Evolutionary conservation across 306 rosid genomes (phyloP).

Genomic region (Vachellia collinsii): DNA sequence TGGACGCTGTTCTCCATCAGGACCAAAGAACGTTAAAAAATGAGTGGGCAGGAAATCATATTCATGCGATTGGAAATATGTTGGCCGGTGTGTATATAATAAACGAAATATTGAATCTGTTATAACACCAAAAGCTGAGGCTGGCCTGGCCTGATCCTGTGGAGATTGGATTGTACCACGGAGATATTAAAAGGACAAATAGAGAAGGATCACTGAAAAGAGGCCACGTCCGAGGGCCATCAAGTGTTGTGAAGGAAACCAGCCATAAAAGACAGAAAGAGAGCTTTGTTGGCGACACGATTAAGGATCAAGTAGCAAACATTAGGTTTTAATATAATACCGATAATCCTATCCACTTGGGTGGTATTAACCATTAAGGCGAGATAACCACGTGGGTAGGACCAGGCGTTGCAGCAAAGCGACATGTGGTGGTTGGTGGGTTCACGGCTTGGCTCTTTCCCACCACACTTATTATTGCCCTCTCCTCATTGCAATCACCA

Average conservation of each 20-base stretch:
- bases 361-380: background rate
- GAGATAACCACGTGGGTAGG: background rate
- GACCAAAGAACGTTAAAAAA: background rate
- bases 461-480: background rate
- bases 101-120: background rate
- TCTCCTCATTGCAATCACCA: background rate
- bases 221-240: background rate
- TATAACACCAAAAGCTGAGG: background rate
- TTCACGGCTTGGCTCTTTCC: background rate
- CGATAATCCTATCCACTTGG: background rate
- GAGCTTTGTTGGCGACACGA: background rate
- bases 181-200: background rate
- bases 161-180: background rate
- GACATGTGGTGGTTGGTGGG: slow-evolving; percentile 3
- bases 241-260: background rate
- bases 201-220: background rate
- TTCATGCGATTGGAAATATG: background rate
- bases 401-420: background rate
- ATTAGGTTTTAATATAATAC: background rate
- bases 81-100: background rate
- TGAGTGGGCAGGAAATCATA: background rate
- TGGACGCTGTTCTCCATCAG: background rate
- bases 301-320: background rate
- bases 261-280: background rate
- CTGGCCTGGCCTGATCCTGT: background rate